Evolutionary conservation across 2,329 filamentous ascomycete species (phyloP), one percentile per base, ranked within the genome.

Genomic region (Alternaria tenuissima): DNA sequence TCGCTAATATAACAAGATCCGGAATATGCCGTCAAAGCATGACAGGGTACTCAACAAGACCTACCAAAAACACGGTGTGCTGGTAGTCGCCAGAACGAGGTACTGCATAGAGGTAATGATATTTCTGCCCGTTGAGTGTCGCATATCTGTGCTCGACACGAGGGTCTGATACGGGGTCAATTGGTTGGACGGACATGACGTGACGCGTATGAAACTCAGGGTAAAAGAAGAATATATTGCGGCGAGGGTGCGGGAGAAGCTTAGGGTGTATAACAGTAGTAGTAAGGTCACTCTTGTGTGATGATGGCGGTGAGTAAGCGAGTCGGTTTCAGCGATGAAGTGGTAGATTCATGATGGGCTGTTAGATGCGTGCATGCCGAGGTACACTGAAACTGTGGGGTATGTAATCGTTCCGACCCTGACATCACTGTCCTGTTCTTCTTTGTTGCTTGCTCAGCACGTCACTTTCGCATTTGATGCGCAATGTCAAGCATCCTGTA

Each of bases 101-200:
- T 44, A 80, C 76, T 41, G 81, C 84, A 63, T 85, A 81, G 30
- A 88, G 76, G 68, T 88, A 88, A 49, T 85, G 87, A 81, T 95
- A 96, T 34, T 83, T 91, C 70, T 86, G 85, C 66, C 89, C 90
- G 67, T 90, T 89, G 59, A 94, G 81, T 53, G 82, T 80, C 42
- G 87, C 85, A 56, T 85, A 88, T 70, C 87, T 85, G 74, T 88
- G 85, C 70, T 88, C 81, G 69, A 93, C 84, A 63, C 91, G 86
- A 34, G 87, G 73, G 81, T 94, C 92, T 62, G 86, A 84, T 41
- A 84, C 85, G 20, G 83, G 82, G 52, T 79, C 77, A 63, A 94
- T 86, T 74, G 90, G 91, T 74, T 90, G 86, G 42, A 84, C 76
- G 51, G 84, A 74, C 83, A 86, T 88, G 69, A 64, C 65, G 64